Percentiles rank a stretch among this genome's conserved stretches.
Evolutionary conservation across 768 basidiomycete species (phyloP).

Genomic region (Imleria badia): DNA sequence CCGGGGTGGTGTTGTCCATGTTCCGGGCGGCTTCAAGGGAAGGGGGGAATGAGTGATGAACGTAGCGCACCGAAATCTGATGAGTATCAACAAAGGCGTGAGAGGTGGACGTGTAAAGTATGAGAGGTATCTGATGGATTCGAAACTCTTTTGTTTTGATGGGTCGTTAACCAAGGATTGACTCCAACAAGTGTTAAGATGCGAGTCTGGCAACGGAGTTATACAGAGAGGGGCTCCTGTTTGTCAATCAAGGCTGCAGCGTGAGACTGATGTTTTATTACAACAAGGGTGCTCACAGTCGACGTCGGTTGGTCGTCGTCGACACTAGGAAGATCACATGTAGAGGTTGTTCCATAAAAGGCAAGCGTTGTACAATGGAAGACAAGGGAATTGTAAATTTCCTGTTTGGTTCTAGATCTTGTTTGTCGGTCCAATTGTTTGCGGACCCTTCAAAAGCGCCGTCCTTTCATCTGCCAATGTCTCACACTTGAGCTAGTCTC

Average conservation of each 20-base stretch:
- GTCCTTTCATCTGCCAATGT: not conserved
- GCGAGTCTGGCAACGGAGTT: too few relatives aligned
- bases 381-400: too few relatives aligned
- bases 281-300: too few relatives aligned
- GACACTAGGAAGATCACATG: too few relatives aligned
- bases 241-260: not conserved
- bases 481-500: slow-evolving; percentile 23
- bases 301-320: too few relatives aligned
- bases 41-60: slow-evolving; percentile 15
- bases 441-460: slow-evolving; percentile 15
- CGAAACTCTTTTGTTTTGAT: not conserved
- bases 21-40: slow-evolving; percentile 6
- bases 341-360: slow-evolving; percentile 12
- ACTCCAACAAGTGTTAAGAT: too few relatives aligned
- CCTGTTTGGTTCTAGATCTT: not conserved
- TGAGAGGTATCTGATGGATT: not conserved
- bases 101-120: not conserved
- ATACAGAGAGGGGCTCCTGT: too few relatives aligned
- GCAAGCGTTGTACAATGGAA: slow-evolving; percentile 29
- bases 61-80: not conserved
- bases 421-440: slow-evolving; percentile 30
- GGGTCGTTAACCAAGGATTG: too few relatives aligned
- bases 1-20: slow-evolving; percentile 9
- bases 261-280: too few relatives aligned
- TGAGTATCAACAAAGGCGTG: not conserved